Conservation (phyloP, 176 grass and related monocot genomes). For the Cenchrus fungigraminus region DNA sequence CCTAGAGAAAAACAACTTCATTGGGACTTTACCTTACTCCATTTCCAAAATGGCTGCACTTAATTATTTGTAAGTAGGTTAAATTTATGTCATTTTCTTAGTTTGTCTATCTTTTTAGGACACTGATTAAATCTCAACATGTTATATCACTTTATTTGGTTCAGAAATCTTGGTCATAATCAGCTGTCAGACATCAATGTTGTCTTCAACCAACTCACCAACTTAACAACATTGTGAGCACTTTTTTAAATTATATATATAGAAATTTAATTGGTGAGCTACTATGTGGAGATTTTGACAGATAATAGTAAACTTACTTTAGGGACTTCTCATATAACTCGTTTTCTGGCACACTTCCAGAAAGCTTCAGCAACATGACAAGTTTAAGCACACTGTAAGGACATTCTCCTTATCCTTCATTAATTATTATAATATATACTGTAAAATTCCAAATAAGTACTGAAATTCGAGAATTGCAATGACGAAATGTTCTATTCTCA, state of each 20-base stretch:
- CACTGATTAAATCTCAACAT: slow-evolving; percentile 18
- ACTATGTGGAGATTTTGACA: neutral
- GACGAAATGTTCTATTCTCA: slow-evolving; percentile 26
- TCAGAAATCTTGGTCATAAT: slow-evolving; percentile 89
- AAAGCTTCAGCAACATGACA: slow-evolving; percentile 68
- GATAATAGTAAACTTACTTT: slow-evolving; percentile 29
- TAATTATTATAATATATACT: neutral
- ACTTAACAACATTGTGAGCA: slow-evolving; percentile 77
- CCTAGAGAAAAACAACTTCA: slow-evolving; percentile 77
- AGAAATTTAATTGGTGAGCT: neutral
- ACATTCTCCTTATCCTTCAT: neutral
- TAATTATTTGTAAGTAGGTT: slow-evolving; percentile 68
- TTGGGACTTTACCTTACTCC: slow-evolving; percentile 65
- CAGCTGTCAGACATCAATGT: slow-evolving; percentile 65
- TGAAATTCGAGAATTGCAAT: neutral
- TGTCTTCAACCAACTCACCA: slow-evolving; percentile 68
- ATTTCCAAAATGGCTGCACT: slow-evolving; percentile 69
- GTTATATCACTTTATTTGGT: slow-evolving; percentile 35
- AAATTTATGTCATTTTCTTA: slow-evolving; percentile 4
- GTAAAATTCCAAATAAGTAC: neutral
- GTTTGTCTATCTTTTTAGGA: neutral
- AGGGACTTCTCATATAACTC: slow-evolving; percentile 84
- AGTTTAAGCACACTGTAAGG: slow-evolving; percentile 79
- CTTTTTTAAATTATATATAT: slow-evolving; percentile 30
- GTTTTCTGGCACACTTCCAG: slow-evolving; percentile 67